Evolutionary conservation across 140 eudicot genomes (phyloP).

Genomic region (Oenanthe javanica): DNA sequence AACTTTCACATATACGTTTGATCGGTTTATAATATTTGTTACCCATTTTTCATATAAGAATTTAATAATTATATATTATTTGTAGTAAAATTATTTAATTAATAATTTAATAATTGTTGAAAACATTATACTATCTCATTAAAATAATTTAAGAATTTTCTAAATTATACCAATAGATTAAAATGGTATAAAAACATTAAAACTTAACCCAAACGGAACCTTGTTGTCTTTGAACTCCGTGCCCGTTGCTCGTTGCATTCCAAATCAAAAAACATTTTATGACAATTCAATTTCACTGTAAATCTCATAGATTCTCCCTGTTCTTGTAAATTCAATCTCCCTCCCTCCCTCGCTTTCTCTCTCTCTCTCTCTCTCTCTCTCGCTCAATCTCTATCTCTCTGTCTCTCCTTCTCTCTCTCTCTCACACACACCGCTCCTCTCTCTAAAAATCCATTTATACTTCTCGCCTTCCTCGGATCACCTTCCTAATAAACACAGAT

Average conservation of each 20-base stretch:
- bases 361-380: not conserved
- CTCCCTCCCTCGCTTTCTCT: not conserved
- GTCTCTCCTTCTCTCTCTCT: too few relatives aligned
- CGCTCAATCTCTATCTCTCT: too few relatives aligned
- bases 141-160: too few relatives aligned
- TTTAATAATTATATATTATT: too few relatives aligned
- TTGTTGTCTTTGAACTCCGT: not conserved
- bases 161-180: too few relatives aligned
- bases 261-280: not conserved
- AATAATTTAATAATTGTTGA: too few relatives aligned
- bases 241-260: not conserved
- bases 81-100: too few relatives aligned
- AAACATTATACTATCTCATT: too few relatives aligned
- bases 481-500: not conserved
- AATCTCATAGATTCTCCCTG: conserved; percentile 2
- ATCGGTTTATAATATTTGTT: too few relatives aligned
- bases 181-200: too few relatives aligned
- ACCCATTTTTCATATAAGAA: too few relatives aligned
- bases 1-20: too few relatives aligned
- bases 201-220: not conserved
- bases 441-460: not conserved
- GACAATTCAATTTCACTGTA: not conserved
- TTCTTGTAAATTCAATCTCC: not conserved
- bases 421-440: not conserved
- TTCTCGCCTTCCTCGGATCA: conserved; percentile 9